phyloP scores from a whole-genome alignment of 2,329 filamentous ascomycete species.

The Aspergillus sp. region DNA sequence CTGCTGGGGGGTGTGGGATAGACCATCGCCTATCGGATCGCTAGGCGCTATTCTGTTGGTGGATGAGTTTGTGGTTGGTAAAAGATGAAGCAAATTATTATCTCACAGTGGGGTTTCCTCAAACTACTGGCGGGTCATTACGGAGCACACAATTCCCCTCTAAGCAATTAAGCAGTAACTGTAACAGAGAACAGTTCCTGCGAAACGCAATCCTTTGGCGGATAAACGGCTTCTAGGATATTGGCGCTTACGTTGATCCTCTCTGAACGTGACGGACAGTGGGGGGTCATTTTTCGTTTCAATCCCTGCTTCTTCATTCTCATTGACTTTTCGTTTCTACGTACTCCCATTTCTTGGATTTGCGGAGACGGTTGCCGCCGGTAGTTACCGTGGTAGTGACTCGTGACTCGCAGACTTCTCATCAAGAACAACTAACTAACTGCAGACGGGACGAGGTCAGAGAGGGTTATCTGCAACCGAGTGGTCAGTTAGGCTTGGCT shows the following conservation, averaged over 20 bases:
- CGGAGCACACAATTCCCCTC: neutral
- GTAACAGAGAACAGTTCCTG: neutral
- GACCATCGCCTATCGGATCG: neutral
- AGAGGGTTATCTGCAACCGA: constrained; percentile 7
- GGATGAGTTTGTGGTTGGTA: constrained; percentile 1
- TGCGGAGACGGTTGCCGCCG: neutral
- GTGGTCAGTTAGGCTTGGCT: constrained; percentile 3
- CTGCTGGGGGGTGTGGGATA: neutral
- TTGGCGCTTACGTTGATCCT: constrained; percentile 10
- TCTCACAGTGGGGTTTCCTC: constrained; percentile 12
- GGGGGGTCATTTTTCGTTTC: no score
- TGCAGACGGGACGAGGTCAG: neutral
- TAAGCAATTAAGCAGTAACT: neutral
- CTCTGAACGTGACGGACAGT: neutral
- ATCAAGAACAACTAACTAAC: no score
- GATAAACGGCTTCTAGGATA: constrained; percentile 14
- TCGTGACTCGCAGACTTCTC: neutral
- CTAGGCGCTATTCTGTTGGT: neutral
- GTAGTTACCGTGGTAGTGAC: constrained; percentile 4
- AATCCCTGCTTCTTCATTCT: no score
- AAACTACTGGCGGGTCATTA: neutral
- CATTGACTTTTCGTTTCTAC: neutral
- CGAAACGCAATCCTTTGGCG: constrained; percentile 1
- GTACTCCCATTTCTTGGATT: neutral
- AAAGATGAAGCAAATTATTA: constrained; percentile 10